A percentile compares a stretch with the other conserved stretches of the same genome.
These are phyloP conservation scores for Crithidia brevicula DNA, from an alignment of 208 protist species.

Conservation along the genomic window DNA sequence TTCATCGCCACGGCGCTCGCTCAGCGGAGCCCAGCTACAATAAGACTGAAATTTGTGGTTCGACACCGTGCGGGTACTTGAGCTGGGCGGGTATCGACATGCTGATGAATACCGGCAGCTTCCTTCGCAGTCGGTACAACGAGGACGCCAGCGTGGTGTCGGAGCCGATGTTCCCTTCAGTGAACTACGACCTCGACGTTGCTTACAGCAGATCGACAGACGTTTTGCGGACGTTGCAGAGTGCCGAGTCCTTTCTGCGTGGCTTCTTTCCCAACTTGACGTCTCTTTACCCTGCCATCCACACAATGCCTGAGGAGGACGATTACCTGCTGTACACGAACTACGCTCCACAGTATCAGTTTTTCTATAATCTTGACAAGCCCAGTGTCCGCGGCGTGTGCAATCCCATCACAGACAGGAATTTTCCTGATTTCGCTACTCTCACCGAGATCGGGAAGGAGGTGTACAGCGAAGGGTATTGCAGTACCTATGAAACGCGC, in stretches of 20 bases:
- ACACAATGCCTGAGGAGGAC: conserved; percentile 22
- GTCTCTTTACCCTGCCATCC: conserved; percentile 31
- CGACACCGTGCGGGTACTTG: conserved; percentile 49
- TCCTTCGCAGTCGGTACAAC: conserved; percentile 52
- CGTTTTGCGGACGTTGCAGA: conserved; percentile 55
- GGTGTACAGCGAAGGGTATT: conserved; percentile 27
- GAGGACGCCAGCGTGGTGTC: conserved; percentile 20
- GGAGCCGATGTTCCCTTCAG: conserved; percentile 36
- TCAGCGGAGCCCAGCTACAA: conserved; percentile 27
- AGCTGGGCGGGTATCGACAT: conserved; percentile 36
- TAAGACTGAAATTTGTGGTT: conserved; percentile 38
- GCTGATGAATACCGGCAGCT: conserved; percentile 39
- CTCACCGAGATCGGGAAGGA: conserved; percentile 23
- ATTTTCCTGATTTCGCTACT: conserved; percentile 17
- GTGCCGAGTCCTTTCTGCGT: conserved; percentile 41
- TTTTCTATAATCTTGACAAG: conserved; percentile 18
- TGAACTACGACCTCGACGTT: conserved; percentile 41
- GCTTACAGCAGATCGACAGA: conserved; percentile 56
- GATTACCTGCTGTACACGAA: conserved; percentile 28
- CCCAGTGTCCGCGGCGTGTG: conserved; percentile 4
- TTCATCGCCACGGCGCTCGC: conserved; percentile 62
- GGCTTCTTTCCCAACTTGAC: conserved; percentile 38
- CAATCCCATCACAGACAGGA: conserved; percentile 15
- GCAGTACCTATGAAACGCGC: conserved; percentile 11
- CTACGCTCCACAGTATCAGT: conserved; percentile 13